Evolutionary conservation across 148 eudicot genomes (phyloP), one percentile per base, ranked within the genome.

Genomic region (Dianthus caryophyllus): DNA sequence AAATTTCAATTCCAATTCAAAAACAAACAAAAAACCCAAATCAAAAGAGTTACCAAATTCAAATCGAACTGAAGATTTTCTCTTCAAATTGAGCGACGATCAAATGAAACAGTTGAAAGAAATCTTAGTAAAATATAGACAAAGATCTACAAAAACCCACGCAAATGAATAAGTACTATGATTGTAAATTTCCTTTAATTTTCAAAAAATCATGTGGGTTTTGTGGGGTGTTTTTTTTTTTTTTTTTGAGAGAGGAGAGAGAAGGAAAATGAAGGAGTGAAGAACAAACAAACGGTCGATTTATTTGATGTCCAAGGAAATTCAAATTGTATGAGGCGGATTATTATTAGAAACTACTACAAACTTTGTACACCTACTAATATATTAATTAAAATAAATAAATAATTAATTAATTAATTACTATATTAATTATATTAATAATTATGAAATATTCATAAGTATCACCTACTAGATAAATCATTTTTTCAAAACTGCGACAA

Each of bases 211-310:
- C 22, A 22, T 16, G 46, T 1, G 13, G 26, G 39, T 1, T 5
- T 48, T n/a, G 27, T n/a, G 64, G 0, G 7, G 22, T 66, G 25
- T 66, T 62, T 61, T 14, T 70, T 64, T 71, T 21, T 66, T 39
- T 66, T 62, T 61, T 14, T 70, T 64, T 71, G 33, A 65, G 22
- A 53, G 46, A 36, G 30, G 39, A 2, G 64, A 68, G 55, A 75
- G 78, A 78, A 68, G 55, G 72, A 75, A 78, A 69, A n/a, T 30
- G 25, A 57, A 48, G 21, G 59, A 67, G 39, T 58, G 66, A 41
- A 49, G 55, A 31, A 27, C 8, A 15, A 47, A 53, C 68, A 75
- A 75, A 78, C 82, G 82, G 82, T 67, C 73, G 44, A 41, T 41
- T 4, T 33, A 5, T 41, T 4, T 29, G 15, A 18, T 43, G 69